phyloP scores from a whole-genome alignment of 768 basidiomycete species.

The Panus rudis region DNA sequence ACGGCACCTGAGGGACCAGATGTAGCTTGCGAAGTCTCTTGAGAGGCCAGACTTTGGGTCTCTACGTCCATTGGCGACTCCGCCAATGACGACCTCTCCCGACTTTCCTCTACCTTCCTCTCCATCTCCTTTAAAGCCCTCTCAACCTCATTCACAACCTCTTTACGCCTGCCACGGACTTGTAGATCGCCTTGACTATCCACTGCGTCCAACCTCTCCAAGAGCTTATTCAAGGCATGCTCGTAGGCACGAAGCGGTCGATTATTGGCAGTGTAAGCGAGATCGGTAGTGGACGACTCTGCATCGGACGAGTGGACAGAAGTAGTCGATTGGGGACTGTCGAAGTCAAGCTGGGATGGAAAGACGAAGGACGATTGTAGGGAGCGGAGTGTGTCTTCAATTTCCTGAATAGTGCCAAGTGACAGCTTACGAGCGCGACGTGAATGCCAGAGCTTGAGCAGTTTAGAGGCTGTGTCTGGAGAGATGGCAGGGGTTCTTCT shows the following conservation, averaged over 20 bases:
- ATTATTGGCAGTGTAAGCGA: constrained; percentile 54
- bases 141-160: constrained; percentile 50
- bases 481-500: constrained; percentile 15
- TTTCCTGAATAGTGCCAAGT: constrained; percentile 32
- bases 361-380: constrained; percentile 33
- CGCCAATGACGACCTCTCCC: no score
- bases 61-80: no score
- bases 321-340: constrained; percentile 10
- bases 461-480: constrained; percentile 12
- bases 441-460: constrained; percentile 27
- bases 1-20: no score
- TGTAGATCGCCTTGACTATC: constrained; percentile 51
- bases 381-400: constrained; percentile 34
- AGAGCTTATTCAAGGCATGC: constrained; percentile 48
- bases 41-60: no score
- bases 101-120: constrained; percentile 37
- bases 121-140: constrained; percentile 48
- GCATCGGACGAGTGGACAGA: constrained; percentile 1
- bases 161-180: constrained; percentile 46
- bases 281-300: constrained; percentile 20
- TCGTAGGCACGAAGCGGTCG: constrained; percentile 56
- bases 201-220: constrained; percentile 52
- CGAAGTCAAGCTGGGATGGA: constrained; percentile 26
- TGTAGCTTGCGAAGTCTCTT: no score
- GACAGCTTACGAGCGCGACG: no score